Conservation (phyloP, 768 basidiomycete species). For the Pisolithus marmoratus region DNA sequence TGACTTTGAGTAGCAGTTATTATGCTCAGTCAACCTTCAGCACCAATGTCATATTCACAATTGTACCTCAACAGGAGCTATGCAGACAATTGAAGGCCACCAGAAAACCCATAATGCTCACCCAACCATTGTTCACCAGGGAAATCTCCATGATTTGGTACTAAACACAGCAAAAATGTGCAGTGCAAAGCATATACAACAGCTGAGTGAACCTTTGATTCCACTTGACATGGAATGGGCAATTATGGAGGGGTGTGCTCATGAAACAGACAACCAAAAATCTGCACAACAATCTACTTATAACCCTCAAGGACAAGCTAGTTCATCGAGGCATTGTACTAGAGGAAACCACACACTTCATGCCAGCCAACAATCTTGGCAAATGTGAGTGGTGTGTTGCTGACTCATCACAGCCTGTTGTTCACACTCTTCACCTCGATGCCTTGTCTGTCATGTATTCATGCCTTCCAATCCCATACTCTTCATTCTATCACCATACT, state of each 20-base stretch:
- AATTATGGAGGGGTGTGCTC: background rate
- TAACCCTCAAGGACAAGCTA: background rate
- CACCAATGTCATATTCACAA: slow-evolving; percentile 13
- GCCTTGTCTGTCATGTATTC: too few species aligned
- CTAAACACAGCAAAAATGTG: background rate
- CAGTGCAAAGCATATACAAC: background rate
- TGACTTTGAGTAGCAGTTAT: slow-evolving; percentile 3
- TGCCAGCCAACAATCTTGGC: background rate
- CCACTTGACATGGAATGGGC: background rate
- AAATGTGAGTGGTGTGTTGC: background rate
- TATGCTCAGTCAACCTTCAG: slow-evolving; percentile 16
- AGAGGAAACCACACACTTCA: background rate
- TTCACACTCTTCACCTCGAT: background rate
- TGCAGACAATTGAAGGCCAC: background rate
- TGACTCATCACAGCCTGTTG: background rate
- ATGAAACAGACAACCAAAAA: background rate
- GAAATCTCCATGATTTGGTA: background rate
- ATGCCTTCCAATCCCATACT: too few species aligned
- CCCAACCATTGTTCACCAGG: background rate
- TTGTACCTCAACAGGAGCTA: too few species aligned
- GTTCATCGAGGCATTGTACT: background rate
- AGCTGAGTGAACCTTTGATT: background rate
- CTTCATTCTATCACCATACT: too few species aligned
- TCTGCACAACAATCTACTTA: background rate
- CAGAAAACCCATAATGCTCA: background rate